Evolutionary conservation across 352 stramenopile species (phyloP), one percentile per base, ranked within the genome.

Genomic region (Globisporangium cylindrosporum): DNA sequence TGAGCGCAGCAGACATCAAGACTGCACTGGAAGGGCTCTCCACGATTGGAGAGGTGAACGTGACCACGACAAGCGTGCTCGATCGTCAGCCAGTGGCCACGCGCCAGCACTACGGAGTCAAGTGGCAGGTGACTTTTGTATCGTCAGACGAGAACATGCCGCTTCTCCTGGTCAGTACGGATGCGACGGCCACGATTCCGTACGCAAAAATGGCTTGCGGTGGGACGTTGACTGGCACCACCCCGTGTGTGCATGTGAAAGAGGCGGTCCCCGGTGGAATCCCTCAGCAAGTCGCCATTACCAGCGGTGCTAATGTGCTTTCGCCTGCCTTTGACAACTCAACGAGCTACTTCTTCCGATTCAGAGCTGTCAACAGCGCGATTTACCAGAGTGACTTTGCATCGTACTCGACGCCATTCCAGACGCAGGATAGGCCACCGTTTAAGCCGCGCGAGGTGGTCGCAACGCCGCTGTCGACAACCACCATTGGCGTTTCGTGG

Each of bases 401-500:
- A 1, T 59, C 68, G 24, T 36, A 73, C 8, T 43, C 62, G 2
- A 63, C 51, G 0, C 65, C 73, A 0, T 72, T 86, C n/a, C 62
- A 77, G 24, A 70, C 80, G 0, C 61, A 60, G 20, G 54, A 73
- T 1, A 64, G 78, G 3, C 59, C 81, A 1, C 80, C 85, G 0
- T 67, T 72, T 10, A 67, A 67, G 43, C 71, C 78, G 0, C 75
- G 71, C 4, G 65, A 69, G 5, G 74, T 81, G 3, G 29, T 74
- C 1, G 79, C 76, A 8, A 73, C 80, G 22, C 81, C 82, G 1
- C 66, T 91, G 8, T 74, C 74, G 4, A 58, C 66, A 0, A 67
- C 75, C 4, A 68, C 57, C 7, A 67, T 95, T 22, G 73, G 73
- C 6, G 82, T 98, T 18, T 74, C 81, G 27, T 99, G 95, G 95